phyloP scores from a whole-genome alignment of 345 rosid species.

The Streptanthus diversifolius region DNA sequence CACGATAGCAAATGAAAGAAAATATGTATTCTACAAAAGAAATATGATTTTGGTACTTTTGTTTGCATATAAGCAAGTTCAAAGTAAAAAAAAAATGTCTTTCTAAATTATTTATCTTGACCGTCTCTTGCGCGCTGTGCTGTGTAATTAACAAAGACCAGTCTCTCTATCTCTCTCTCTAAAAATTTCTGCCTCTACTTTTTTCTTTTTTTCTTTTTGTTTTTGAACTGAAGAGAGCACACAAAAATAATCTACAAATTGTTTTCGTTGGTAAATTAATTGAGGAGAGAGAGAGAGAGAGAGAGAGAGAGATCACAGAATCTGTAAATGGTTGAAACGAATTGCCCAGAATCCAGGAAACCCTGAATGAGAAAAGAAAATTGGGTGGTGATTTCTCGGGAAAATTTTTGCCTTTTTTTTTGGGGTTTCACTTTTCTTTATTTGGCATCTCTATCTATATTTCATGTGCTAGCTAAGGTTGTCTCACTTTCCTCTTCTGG shows the following conservation, averaged over 20 bases:
- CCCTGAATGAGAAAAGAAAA: background rate
- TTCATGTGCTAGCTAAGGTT: constrained; percentile 36
- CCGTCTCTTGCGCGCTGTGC: background rate
- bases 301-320: constrained; percentile 6
- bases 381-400: constrained; percentile 21
- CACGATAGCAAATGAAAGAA: background rate
- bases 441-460: constrained; percentile 22
- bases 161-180: background rate
- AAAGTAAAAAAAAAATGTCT: background rate
- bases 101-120: background rate
- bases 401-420: background rate
- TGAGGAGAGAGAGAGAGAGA: constrained; percentile 16
- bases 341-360: constrained; percentile 52
- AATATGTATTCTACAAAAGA: background rate
- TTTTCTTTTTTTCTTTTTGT: background rate
- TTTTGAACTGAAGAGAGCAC: background rate
- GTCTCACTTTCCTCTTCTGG: constrained; percentile 30
- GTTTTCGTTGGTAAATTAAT: constrained; percentile 23
- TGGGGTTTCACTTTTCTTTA: constrained; percentile 12
- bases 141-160: constrained; percentile 20
- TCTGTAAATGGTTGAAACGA: constrained; percentile 43
- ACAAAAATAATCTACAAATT: background rate
- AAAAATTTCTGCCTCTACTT: background rate
- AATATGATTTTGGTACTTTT: background rate
- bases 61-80: background rate